A percentile compares a stretch with the other conserved stretches of the same genome.
phyloP scores from a whole-genome alignment of 106 monocot genomes.

The Dactylorhiza incarnata region DNA sequence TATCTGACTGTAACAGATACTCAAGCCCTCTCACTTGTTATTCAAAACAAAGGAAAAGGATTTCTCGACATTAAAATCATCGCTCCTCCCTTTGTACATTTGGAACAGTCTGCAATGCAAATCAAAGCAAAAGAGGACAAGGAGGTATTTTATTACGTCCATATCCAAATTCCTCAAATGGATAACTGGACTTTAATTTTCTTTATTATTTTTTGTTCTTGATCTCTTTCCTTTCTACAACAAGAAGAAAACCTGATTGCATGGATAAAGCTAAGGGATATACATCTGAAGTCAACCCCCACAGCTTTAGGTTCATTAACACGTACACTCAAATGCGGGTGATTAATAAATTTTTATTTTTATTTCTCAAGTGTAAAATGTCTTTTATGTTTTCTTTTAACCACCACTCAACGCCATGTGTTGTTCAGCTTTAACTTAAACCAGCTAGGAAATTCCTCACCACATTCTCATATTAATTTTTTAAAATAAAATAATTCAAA shows the following conservation, averaged over 20 bases:
- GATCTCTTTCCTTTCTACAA: background rate
- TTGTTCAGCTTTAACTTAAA: too few relatives aligned
- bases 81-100: conserved; percentile 42
- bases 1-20: conserved; percentile 36
- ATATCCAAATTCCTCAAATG: background rate
- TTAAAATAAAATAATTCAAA: too few relatives aligned
- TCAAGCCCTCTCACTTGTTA: conserved; percentile 62
- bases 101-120: conserved; percentile 31
- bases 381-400: too few relatives aligned
- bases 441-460: too few relatives aligned
- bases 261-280: too few relatives aligned
- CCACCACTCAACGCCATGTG: too few relatives aligned
- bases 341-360: too few relatives aligned
- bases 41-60: conserved; percentile 56
- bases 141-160: conserved; percentile 33
- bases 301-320: too few relatives aligned
- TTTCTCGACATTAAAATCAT: conserved; percentile 41
- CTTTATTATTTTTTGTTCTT: background rate
- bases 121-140: conserved; percentile 38
- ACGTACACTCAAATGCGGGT: too few relatives aligned
- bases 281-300: too few relatives aligned
- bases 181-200: background rate
- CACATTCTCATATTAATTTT: too few relatives aligned
- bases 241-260: background rate
- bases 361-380: too few relatives aligned